These are phyloP conservation scores for Botrytis hyacinthi DNA, from an alignment of 2,329 filamentous ascomycete species.

Conservation along the genomic window DNA sequence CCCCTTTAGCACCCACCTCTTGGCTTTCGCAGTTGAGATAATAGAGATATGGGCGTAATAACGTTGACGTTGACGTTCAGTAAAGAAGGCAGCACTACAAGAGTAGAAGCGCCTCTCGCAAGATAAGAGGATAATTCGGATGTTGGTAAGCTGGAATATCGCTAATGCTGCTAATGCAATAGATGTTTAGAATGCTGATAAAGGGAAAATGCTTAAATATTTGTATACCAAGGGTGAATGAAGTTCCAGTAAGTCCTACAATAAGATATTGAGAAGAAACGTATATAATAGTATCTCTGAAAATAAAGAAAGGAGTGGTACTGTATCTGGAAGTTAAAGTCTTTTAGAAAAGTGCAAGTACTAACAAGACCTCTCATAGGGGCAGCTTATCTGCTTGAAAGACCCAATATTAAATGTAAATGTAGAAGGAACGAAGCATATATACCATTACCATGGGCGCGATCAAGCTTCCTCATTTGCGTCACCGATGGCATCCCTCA, in stretches of 20 bases:
- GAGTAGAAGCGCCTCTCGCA: neutral
- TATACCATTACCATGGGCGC: neutral
- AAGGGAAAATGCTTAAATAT: neutral
- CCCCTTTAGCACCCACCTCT: no score
- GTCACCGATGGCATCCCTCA: neutral
- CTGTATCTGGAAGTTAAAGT: neutral
- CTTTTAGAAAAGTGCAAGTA: neutral
- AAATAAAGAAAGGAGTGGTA: no score
- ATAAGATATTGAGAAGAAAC: neutral
- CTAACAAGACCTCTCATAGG: neutral
- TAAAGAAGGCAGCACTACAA: neutral
- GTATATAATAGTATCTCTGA: neutral
- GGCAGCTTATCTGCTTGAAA: neutral
- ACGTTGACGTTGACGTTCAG: neutral
- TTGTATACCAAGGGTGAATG: neutral
- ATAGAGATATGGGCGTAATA: neutral
- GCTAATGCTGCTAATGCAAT: neutral
- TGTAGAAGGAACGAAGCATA: neutral
- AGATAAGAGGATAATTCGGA: neutral
- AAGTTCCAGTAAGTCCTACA: neutral
- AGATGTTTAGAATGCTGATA: neutral
- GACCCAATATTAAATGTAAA: neutral
- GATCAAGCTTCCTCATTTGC: neutral
- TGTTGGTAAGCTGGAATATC: neutral
- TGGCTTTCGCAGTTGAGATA: neutral